Percentiles rank a stretch among this genome's conserved stretches.
These are phyloP conservation scores for Nephelium lappaceum DNA, from an alignment of 345 rosid genomes.

Conservation along the genomic window DNA sequence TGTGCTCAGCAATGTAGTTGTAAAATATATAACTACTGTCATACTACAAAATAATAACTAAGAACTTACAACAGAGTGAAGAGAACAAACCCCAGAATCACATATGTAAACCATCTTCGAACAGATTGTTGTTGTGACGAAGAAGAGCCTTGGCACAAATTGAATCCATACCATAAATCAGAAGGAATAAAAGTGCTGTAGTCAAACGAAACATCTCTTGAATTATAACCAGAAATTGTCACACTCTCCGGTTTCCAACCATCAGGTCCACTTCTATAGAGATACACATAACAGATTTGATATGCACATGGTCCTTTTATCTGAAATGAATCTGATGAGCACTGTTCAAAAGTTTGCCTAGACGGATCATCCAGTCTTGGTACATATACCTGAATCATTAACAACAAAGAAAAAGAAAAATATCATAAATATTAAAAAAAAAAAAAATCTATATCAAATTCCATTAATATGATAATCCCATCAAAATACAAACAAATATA, in stretches of 20 bases:
- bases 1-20: neutral
- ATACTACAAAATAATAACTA: neutral
- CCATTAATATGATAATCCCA: neutral
- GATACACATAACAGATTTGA: conserved; percentile 75
- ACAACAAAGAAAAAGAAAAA: neutral
- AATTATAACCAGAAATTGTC: conserved; percentile 45
- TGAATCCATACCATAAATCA: conserved; percentile 80
- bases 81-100: conserved; percentile 34
- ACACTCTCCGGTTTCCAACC: conserved; percentile 82
- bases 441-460: neutral
- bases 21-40: neutral
- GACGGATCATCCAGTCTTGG: conserved; percentile 79
- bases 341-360: conserved; percentile 60
- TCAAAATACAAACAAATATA: neutral
- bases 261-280: conserved; percentile 77
- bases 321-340: conserved; percentile 77
- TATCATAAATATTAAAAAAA: neutral
- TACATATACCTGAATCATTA: conserved; percentile 58
- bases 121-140: conserved; percentile 26
- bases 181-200: conserved; percentile 57
- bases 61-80: conserved; percentile 30
- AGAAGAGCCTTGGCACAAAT: conserved; percentile 54
- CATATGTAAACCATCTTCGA: conserved; percentile 17
- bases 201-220: conserved; percentile 53
- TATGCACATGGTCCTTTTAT: conserved; percentile 76